A percentile compares a stretch with the other conserved stretches of the same genome.
phyloP scores from a whole-genome alignment of 352 stramenopile species.

The Hyaloperonospora arabidopsidis region DNA sequence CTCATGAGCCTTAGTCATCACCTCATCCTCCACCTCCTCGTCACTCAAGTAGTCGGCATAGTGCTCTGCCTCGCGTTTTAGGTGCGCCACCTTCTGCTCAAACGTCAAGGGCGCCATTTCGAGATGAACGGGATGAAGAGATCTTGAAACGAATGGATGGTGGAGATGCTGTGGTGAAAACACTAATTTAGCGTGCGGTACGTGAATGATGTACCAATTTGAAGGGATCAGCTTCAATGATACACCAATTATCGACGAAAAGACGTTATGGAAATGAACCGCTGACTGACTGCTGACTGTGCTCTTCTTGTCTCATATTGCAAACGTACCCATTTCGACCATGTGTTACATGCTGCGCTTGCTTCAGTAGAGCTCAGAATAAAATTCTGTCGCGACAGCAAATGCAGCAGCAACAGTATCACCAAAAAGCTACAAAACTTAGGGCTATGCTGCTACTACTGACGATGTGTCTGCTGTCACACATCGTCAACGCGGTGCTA shows the following conservation, averaged over 20 bases:
- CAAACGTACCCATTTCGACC: slow-evolving; percentile 7
- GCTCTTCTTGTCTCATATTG: slow-evolving; percentile 16
- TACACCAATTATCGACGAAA: not conserved
- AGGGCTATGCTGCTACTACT: slow-evolving; percentile 10
- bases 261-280: no score
- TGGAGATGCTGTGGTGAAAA: no score
- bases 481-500: slow-evolving; percentile 9
- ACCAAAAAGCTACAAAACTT: slow-evolving; percentile 2
- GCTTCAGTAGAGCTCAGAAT: slow-evolving; percentile 14
- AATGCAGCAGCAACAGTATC: slow-evolving; percentile 8
- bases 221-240: not conserved
- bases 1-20: slow-evolving; percentile 54
- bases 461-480: slow-evolving; percentile 1
- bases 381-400: slow-evolving; percentile 9
- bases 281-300: slow-evolving; percentile 5
- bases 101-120: slow-evolving; percentile 58
- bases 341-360: slow-evolving; percentile 12
- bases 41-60: slow-evolving; percentile 79
- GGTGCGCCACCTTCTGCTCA: slow-evolving; percentile 66
- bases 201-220: not conserved
- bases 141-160: slow-evolving; percentile 6
- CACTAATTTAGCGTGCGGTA: not conserved
- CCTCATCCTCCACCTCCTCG: slow-evolving; percentile 64
- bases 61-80: slow-evolving; percentile 65
- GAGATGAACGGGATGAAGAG: slow-evolving; percentile 6